Conservation (phyloP, 345 rosid species). For the Eutrema yunnanense region DNA sequence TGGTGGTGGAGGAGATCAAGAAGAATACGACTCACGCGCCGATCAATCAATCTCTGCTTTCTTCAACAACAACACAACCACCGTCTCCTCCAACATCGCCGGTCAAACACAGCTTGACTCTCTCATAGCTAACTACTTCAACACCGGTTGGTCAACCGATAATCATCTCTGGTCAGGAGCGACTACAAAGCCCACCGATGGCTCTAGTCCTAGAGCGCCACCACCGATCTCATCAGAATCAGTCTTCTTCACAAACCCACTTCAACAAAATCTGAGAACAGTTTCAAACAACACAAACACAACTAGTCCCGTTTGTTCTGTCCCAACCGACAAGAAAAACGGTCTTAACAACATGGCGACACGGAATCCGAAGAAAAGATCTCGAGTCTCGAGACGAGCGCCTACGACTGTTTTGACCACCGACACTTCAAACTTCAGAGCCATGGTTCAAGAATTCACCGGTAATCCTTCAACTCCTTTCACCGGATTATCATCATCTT, state of each 20-base stretch:
- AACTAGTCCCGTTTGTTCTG: constrained; percentile 29
- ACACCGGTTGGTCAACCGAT: constrained; percentile 37
- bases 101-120: constrained; percentile 25
- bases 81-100: constrained; percentile 14
- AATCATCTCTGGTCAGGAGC: constrained; percentile 45
- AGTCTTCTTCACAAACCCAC: constrained; percentile 27
- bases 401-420: constrained; percentile 91
- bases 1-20: constrained; percentile 35
- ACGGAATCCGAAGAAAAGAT: constrained; percentile 80
- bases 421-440: constrained; percentile 85
- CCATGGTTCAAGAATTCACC: constrained; percentile 98
- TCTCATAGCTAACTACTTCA: constrained; percentile 56
- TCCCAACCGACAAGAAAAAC: constrained; percentile 29
- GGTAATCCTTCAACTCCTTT: constrained; percentile 92
- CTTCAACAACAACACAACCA: constrained; percentile 23
- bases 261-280: constrained; percentile 5
- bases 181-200: constrained; percentile 9
- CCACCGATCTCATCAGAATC: constrained; percentile 37
- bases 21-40: constrained; percentile 35
- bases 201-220: constrained; percentile 31
- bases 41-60: constrained; percentile 34
- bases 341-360: constrained; percentile 10
- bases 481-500: constrained; percentile 35
- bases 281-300: constrained; percentile 13
- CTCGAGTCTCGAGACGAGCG: constrained; percentile 87